Evolutionary conservation across 768 basidiomycete genomes (phyloP).

Genomic region (Pluteus cervinus): DNA sequence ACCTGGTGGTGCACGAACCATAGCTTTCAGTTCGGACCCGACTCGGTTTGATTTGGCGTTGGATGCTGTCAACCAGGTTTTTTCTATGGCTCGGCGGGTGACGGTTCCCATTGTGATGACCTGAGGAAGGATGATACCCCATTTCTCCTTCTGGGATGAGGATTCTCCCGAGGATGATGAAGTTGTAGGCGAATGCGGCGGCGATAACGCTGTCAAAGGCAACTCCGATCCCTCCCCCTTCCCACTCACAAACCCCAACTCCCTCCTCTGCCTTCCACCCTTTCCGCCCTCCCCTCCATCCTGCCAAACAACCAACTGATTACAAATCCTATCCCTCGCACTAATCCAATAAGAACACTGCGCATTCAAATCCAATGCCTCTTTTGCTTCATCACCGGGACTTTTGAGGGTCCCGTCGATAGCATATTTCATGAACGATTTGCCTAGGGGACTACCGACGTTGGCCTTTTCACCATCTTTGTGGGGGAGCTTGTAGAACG

Average conservation of each 20-base stretch:
- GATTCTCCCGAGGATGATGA: too few species aligned
- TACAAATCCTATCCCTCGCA: conserved; percentile 82
- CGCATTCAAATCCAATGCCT: conserved; percentile 87
- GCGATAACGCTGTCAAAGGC: too few species aligned
- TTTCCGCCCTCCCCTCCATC: conserved; percentile 21
- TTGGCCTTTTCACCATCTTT: conserved; percentile 93
- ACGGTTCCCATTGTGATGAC: conserved; percentile 99
- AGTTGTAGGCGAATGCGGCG: too few species aligned
- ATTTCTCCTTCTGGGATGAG: conserved; percentile 47
- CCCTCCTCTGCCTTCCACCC: not conserved
- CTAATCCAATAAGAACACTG: conserved; percentile 98
- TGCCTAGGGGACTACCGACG: conserved; percentile 88
- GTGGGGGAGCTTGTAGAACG: conserved; percentile 92
- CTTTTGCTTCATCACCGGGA: conserved; percentile 72
- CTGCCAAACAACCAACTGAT: conserved; percentile 92
- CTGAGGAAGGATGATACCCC: conserved; percentile 93
- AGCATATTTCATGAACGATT: conserved; percentile 84
- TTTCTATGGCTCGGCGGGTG: conserved; percentile 94
- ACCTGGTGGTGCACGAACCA: conserved; percentile 91
- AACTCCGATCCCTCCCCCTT: not conserved
- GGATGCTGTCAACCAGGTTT: conserved; percentile 96
- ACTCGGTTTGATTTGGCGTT: conserved; percentile 97
- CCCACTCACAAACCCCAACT: not conserved
- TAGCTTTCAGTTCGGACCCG: conserved; percentile 97
- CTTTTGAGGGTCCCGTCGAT: conserved; percentile 84